Evolutionary conservation across 2,329 filamentous ascomycete genomes (phyloP).

Genomic region (Colletotrichum sp.): DNA sequence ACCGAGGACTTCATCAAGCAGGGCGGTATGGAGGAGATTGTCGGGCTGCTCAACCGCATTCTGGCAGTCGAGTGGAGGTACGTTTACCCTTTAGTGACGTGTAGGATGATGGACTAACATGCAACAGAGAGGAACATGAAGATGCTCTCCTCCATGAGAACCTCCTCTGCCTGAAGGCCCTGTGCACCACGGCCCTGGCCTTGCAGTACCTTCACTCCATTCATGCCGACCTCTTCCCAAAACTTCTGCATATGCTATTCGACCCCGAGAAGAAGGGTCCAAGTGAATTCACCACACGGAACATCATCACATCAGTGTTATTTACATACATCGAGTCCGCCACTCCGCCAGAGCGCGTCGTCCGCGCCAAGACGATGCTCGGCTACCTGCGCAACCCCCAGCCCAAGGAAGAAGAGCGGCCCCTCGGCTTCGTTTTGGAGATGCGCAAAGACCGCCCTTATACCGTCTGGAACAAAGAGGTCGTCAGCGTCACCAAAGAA

Average conservation of each 20-base stretch:
- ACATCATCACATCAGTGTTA: slow-evolving; percentile 86
- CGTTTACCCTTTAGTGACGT: slow-evolving; percentile 35
- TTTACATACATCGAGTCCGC: slow-evolving; percentile 85
- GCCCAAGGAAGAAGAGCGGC: slow-evolving; percentile 75
- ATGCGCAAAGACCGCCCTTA: slow-evolving; percentile 91
- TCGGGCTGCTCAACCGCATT: slow-evolving; percentile 85
- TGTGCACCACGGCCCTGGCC: slow-evolving; percentile 89
- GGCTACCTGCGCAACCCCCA: slow-evolving; percentile 81
- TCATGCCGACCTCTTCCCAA: slow-evolving; percentile 82
- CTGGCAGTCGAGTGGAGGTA: slow-evolving; percentile 97
- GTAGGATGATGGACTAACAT: slow-evolving; percentile 28
- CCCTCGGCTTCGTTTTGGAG: slow-evolving; percentile 84
- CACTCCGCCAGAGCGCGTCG: slow-evolving; percentile 62
- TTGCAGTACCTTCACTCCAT: slow-evolving; percentile 82
- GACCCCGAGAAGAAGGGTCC: slow-evolving; percentile 98
- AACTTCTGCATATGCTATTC: slow-evolving; percentile 86
- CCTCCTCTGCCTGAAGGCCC: slow-evolving; percentile 88
- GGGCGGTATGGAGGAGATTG: slow-evolving; percentile 91
- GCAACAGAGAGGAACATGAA: slow-evolving; percentile 85
- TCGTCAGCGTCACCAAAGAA: slow-evolving; percentile 92
- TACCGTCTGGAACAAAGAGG: slow-evolving; percentile 92
- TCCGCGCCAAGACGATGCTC: slow-evolving; percentile 76
- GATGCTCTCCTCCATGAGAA: slow-evolving; percentile 92
- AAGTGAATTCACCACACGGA: slow-evolving; percentile 92
- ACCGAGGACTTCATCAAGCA: slow-evolving; percentile 89